Percentiles rank a stretch among this genome's conserved stretches.
These are phyloP conservation scores for Dorcoceras hygrometricum DNA, from an alignment of 257 asterid genomes.

Conservation along the genomic window DNA sequence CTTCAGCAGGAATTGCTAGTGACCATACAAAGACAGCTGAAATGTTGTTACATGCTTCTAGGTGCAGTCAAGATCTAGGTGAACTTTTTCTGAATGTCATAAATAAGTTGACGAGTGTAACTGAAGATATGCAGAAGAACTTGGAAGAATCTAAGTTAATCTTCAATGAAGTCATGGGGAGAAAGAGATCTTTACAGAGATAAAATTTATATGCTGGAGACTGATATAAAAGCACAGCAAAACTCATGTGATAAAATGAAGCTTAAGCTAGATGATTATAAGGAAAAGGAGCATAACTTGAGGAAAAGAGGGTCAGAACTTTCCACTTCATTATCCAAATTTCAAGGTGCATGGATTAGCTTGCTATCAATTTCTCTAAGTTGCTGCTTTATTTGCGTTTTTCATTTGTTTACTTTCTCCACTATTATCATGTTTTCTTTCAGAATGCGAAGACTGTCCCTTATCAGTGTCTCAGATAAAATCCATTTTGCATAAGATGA, in stretches of 20 bases:
- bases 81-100: conserved; percentile 40
- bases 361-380: conserved; percentile 1
- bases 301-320: conserved; percentile 58
- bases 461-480: conserved; percentile 60
- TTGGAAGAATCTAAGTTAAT: conserved; percentile 46
- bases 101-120: conserved; percentile 35
- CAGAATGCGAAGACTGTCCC: conserved; percentile 53
- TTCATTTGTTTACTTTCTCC: background rate
- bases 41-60: conserved; percentile 55
- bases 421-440: conserved; percentile 29
- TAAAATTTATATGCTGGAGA: conserved; percentile 56
- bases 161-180: conserved; percentile 41
- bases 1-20: conserved; percentile 32
- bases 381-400: conserved; percentile 14
- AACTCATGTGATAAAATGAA: conserved; percentile 44
- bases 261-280: conserved; percentile 45
- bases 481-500: conserved; percentile 61
- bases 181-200: conserved; percentile 54
- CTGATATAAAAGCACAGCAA: conserved; percentile 48
- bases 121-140: conserved; percentile 49
- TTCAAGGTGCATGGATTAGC: conserved; percentile 46
- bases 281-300: conserved; percentile 41
- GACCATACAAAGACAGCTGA: conserved; percentile 48
- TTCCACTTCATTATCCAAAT: conserved; percentile 41
- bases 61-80: conserved; percentile 42